Percentiles rank a stretch among this genome's conserved stretches.
These are phyloP conservation scores for Colletotrichum shisoi DNA, from an alignment of 2,329 filamentous ascomycete species.

Conservation along the genomic window DNA sequence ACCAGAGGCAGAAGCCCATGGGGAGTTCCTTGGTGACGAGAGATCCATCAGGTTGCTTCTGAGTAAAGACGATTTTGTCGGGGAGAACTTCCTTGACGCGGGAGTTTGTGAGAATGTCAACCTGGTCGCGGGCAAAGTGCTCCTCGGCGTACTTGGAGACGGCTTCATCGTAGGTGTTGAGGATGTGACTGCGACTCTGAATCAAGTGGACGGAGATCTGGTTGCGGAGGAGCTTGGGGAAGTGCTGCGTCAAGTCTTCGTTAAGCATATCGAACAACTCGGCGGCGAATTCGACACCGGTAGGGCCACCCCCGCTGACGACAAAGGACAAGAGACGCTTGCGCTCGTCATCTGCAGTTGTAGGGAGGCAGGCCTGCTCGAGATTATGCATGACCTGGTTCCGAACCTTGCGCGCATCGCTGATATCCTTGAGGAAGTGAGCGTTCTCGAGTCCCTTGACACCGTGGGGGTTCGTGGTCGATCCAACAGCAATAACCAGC, in stretches of 20 bases:
- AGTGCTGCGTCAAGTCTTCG: constrained; percentile 84
- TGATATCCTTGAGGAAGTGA: constrained; percentile 93
- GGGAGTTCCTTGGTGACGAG: constrained; percentile 90
- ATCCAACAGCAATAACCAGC: constrained; percentile 89
- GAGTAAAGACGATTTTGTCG: constrained; percentile 88
- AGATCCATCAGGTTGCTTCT: constrained; percentile 76
- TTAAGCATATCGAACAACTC: constrained; percentile 96
- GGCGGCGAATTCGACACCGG: constrained; percentile 96
- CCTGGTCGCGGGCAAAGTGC: constrained; percentile 87
- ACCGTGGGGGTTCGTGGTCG: constrained; percentile 91
- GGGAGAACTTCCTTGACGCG: constrained; percentile 86
- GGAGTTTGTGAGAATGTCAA: constrained; percentile 91
- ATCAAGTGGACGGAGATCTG: constrained; percentile 98
- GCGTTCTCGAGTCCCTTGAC: constrained; percentile 94
- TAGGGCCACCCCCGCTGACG: constrained; percentile 93
- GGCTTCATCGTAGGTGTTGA: constrained; percentile 97
- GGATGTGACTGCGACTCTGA: constrained; percentile 90
- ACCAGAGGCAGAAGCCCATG: constrained; percentile 97
- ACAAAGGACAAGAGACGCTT: constrained; percentile 91
- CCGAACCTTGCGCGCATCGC: constrained; percentile 87
- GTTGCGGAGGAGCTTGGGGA: constrained; percentile 90
- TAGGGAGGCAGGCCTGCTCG: constrained; percentile 90
- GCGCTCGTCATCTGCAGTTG: constrained; percentile 86
- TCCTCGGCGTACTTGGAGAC: constrained; percentile 91
- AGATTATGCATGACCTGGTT: constrained; percentile 90